Evolutionary conservation across 1,139 yeast genomes (phyloP).

Genomic region (Saccharomyces hybrid): DNA sequence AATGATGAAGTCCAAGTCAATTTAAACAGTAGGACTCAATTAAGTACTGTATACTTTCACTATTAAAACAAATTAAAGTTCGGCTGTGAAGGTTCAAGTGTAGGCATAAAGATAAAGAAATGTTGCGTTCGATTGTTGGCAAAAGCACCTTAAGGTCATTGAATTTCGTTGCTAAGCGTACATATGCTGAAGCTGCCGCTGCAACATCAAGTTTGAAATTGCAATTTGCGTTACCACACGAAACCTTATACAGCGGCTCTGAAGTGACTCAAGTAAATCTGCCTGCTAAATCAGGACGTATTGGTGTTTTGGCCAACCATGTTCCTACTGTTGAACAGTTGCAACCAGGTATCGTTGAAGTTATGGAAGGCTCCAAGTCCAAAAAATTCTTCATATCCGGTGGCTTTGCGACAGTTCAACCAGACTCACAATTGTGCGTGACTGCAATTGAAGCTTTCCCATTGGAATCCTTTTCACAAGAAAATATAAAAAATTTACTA

Average conservation of each 20-base stretch:
- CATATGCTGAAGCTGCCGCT: conserved; percentile 78
- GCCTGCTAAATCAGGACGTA: conserved; percentile 93
- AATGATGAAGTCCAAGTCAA: not conserved
- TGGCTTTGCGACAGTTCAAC: conserved; percentile 95
- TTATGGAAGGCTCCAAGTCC: conserved; percentile 66
- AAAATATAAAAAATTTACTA: conserved; percentile 70
- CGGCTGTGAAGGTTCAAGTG: not conserved
- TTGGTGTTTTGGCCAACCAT: conserved; percentile 97
- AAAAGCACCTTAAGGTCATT: conserved; percentile 40
- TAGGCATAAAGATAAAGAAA: conserved; percentile 1
- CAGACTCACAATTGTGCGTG: conserved; percentile 84
- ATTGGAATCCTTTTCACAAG: conserved; percentile 78
- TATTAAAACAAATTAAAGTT: too few relatives aligned
- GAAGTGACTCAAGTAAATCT: conserved; percentile 78
- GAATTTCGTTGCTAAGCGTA: conserved; percentile 58
- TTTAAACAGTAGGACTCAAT: too few relatives aligned
- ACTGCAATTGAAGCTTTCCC: conserved; percentile 96
- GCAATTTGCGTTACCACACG: conserved; percentile 86
- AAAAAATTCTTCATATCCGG: conserved; percentile 88
- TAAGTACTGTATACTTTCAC: too few relatives aligned
- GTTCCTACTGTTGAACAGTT: conserved; percentile 97
- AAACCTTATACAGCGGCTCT: conserved; percentile 35
- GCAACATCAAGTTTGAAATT: conserved; percentile 68
- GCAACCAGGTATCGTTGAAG: conserved; percentile 91
- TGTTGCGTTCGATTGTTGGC: conserved; percentile 34